Evolutionary conservation across 2,329 filamentous ascomycete species (phyloP).

Genomic region (Uncinocarpus reesii): DNA sequence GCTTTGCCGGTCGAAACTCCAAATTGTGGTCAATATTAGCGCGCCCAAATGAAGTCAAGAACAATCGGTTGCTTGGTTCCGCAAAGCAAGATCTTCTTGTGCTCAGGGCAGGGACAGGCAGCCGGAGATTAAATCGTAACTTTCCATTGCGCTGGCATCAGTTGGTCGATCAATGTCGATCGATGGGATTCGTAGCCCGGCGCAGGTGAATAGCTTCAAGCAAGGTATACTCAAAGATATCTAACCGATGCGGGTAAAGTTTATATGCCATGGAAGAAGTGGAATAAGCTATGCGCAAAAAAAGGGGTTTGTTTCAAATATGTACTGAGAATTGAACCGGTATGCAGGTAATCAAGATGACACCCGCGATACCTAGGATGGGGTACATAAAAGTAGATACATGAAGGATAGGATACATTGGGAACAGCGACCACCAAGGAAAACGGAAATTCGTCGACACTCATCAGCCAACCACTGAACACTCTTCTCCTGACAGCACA

Average conservation of each 20-base stretch:
- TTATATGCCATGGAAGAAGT: too few relatives aligned
- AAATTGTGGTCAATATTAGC: background rate
- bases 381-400: conserved; percentile 10
- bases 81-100: background rate
- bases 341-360: background rate
- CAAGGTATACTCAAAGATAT: too few relatives aligned
- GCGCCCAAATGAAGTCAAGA: background rate
- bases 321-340: conserved; percentile 12
- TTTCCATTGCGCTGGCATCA: background rate
- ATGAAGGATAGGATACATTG: conserved; percentile 8
- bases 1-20: background rate
- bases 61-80: background rate
- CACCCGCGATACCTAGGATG: background rate
- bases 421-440: conserved; percentile 2
- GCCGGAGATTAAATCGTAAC: conserved; percentile 7
- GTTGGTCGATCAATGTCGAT: conserved; percentile 6
- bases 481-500: too few relatives aligned
- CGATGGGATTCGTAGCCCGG: background rate
- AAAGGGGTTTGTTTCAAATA: conserved; percentile 1
- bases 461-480: background rate
- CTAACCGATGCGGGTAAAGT: too few relatives aligned
- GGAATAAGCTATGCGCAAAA: conserved; percentile 4
- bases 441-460: background rate
- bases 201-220: too few relatives aligned
- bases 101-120: background rate